Conservation (phyloP, 495 filamentous ascomycete species). For the Penicillium crystallinum region DNA sequence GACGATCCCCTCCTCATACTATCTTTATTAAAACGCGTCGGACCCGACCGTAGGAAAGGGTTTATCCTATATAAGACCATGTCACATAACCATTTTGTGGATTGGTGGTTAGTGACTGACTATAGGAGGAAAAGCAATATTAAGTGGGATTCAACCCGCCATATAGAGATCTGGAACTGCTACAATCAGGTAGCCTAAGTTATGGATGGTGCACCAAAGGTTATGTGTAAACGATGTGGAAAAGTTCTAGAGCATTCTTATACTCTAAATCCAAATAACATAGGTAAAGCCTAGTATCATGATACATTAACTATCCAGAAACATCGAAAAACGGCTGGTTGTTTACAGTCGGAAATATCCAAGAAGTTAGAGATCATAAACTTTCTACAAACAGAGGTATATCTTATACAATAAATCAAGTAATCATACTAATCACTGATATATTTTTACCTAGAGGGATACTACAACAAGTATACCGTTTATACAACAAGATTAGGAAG, state of each 20-base stretch:
- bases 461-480: background rate
- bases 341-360: no score
- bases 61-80: no score
- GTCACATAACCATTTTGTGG: no score
- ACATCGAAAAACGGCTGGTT: no score
- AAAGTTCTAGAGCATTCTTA: background rate
- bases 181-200: background rate
- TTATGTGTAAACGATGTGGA: background rate
- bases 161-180: background rate
- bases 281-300: background rate
- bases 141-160: background rate
- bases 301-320: background rate
- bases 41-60: no score
- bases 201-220: background rate
- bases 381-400: background rate
- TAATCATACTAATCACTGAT: background rate
- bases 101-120: background rate
- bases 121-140: background rate
- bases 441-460: background rate
- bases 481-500: background rate
- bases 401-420: no score
- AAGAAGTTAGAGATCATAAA: no score
- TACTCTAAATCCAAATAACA: background rate
- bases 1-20: no score
- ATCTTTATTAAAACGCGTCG: no score